These are phyloP conservation scores for Hypoxylon sp. DNA, from an alignment of 2,329 filamentous ascomycete genomes.

Conservation along the genomic window DNA sequence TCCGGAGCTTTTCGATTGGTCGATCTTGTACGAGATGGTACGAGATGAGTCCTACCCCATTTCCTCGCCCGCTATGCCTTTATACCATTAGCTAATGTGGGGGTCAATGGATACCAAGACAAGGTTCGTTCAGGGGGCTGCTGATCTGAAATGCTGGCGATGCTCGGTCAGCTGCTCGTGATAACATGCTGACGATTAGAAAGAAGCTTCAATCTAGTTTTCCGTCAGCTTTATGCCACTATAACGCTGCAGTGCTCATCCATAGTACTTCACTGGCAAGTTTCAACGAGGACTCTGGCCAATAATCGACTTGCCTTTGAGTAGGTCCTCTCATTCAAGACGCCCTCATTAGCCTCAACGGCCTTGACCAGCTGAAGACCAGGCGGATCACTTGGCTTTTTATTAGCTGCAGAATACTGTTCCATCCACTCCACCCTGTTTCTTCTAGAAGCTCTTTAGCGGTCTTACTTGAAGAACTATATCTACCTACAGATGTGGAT, in stretches of 20 bases:
- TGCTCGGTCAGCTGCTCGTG: slow-evolving; percentile 23
- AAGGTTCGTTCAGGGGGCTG: slow-evolving; percentile 20
- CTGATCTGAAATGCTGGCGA: slow-evolving; percentile 18
- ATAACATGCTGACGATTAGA: slow-evolving; percentile 16
- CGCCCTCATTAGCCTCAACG: slow-evolving; percentile 10
- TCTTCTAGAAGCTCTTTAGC: slow-evolving; percentile 29
- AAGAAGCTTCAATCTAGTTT: background rate
- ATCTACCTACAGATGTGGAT: slow-evolving; percentile 13
- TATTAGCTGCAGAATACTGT: slow-evolving; percentile 24
- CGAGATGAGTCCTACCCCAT: slow-evolving; percentile 4
- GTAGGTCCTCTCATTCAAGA: slow-evolving; percentile 9
- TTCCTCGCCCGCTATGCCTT: background rate
- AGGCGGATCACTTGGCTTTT: slow-evolving; percentile 27
- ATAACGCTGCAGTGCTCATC: background rate
- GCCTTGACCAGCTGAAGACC: slow-evolving; percentile 22
- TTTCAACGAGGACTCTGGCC: slow-evolving; percentile 1
- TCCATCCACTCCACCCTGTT: slow-evolving; percentile 28
- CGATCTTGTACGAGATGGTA: slow-evolving; percentile 27
- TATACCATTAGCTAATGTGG: slow-evolving; percentile 15
- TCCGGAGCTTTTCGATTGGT: slow-evolving; percentile 18
- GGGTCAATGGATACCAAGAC: slow-evolving; percentile 11
- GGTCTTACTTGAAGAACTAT: background rate
- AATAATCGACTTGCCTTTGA: slow-evolving; percentile 9
- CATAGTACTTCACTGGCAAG: background rate
- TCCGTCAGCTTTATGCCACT: background rate